Conservation (phyloP, 257 asterid genomes). For the Dorcoceras hygrometricum region DNA sequence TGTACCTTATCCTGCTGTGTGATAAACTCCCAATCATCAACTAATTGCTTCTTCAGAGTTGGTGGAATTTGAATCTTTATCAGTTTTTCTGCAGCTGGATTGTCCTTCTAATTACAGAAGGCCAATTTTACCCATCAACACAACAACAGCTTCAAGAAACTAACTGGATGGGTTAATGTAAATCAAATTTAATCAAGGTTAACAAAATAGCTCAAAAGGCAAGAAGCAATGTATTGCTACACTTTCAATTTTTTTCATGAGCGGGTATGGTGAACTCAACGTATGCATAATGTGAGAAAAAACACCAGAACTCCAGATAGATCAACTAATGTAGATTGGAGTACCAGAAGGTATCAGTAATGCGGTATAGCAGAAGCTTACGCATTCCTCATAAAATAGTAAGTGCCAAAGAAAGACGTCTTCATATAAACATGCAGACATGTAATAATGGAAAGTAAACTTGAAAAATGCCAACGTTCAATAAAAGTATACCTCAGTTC, state of each 20-base stretch:
- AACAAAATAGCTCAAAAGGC: neutral
- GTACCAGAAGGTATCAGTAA: neutral
- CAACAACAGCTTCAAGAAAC: conserved; percentile 1
- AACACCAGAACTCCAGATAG: neutral
- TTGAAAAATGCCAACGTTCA: conserved; percentile 13
- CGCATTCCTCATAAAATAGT: conserved; percentile 1
- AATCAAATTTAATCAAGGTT: neutral
- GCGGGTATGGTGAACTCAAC: neutral
- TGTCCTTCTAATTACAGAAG: conserved; percentile 41
- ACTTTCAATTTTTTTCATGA: conserved; percentile 11
- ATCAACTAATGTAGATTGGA: neutral
- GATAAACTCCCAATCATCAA: conserved; percentile 79
- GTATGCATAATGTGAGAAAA: conserved; percentile 14
- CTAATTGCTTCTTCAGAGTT: conserved; percentile 69
- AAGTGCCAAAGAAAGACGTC: conserved; percentile 1
- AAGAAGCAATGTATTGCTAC: neutral
- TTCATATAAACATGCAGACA: neutral
- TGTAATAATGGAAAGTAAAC: conserved; percentile 7
- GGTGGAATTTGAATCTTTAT: conserved; percentile 70
- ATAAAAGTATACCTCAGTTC: conserved; percentile 56
- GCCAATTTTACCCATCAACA: conserved; percentile 24
- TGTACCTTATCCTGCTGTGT: conserved; percentile 85
- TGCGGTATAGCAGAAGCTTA: neutral
- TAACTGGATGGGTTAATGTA: neutral
- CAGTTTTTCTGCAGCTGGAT: conserved; percentile 51